Conservation (phyloP, 192 early-diverging fungal species). For the Coemansia aciculifera region DNA sequence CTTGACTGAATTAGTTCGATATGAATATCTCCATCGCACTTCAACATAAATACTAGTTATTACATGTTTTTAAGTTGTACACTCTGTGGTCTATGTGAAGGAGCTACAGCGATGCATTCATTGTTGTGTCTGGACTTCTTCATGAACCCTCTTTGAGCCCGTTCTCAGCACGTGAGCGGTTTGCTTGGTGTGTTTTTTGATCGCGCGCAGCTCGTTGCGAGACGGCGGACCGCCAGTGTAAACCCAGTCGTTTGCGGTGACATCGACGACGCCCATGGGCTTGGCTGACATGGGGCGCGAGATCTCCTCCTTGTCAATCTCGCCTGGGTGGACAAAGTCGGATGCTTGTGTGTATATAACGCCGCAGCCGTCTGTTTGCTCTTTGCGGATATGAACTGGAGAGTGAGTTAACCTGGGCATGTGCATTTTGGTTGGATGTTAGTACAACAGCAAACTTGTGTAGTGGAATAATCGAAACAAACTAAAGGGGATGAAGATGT, state of each 20-base stretch:
- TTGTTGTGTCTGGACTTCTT: neutral
- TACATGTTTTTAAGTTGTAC: neutral
- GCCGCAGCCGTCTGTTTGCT: conserved; percentile 17
- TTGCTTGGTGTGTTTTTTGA: conserved; percentile 33
- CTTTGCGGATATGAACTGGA: neutral
- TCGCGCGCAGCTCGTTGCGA: conserved; percentile 20
- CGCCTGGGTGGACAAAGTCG: conserved; percentile 39
- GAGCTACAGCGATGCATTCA: neutral
- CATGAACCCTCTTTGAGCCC: conserved; percentile 17
- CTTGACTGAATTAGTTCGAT: neutral
- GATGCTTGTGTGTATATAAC: conserved; percentile 41
- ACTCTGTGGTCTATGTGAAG: too few relatives aligned
- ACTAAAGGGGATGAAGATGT: neutral
- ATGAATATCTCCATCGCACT: neutral
- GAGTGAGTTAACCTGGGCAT: conserved; percentile 1
- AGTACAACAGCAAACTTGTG: neutral
- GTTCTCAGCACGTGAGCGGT: conserved; percentile 36
- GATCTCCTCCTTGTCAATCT: conserved; percentile 30
- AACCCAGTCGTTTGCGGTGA: conserved; percentile 46
- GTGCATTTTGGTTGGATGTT: neutral
- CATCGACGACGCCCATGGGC: conserved; percentile 39
- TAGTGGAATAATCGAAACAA: neutral
- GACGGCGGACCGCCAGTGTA: conserved; percentile 30
- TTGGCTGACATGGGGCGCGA: conserved; percentile 25
- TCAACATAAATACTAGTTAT: neutral